Conservation (phyloP, 1,139 yeast species). For the Kluyveromyces sp. region DNA sequence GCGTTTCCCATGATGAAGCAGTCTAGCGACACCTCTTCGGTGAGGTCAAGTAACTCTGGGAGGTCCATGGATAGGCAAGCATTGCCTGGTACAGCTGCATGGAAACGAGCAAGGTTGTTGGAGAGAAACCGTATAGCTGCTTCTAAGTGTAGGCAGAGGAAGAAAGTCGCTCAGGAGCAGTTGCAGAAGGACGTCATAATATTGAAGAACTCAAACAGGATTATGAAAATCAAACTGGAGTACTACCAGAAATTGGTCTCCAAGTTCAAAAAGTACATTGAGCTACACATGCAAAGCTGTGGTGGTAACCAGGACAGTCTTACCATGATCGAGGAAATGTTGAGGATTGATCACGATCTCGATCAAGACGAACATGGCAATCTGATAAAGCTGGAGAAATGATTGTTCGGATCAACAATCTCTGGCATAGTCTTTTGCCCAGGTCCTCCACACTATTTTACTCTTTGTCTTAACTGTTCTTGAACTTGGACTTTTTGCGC, state of each 20-base stretch:
- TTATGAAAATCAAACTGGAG: slow-evolving; percentile 37
- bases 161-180: slow-evolving; percentile 63
- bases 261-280: slow-evolving; percentile 29
- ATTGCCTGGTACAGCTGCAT: slow-evolving; percentile 71
- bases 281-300: slow-evolving; percentile 22
- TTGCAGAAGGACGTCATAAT: slow-evolving; percentile 51
- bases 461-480: background rate
- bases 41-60: slow-evolving; percentile 14
- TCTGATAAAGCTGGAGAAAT: slow-evolving; percentile 10
- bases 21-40: slow-evolving; percentile 17
- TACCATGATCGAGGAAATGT: slow-evolving; percentile 30
- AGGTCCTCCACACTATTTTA: background rate
- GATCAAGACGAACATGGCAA: slow-evolving; percentile 25
- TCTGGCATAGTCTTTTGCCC: background rate
- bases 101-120: slow-evolving; percentile 64
- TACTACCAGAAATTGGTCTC: slow-evolving; percentile 30
- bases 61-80: slow-evolving; percentile 38
- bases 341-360: slow-evolving; percentile 30
- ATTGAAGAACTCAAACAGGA: slow-evolving; percentile 41
- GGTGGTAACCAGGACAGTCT: slow-evolving; percentile 23
- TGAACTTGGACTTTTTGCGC: background rate
- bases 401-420: slow-evolving; percentile 7
- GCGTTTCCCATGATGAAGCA: slow-evolving; percentile 1
- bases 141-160: slow-evolving; percentile 67
- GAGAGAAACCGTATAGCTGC: slow-evolving; percentile 73